phyloP scores from a whole-genome alignment of 805 yeast species.

The Starmera quercuum region DNA sequence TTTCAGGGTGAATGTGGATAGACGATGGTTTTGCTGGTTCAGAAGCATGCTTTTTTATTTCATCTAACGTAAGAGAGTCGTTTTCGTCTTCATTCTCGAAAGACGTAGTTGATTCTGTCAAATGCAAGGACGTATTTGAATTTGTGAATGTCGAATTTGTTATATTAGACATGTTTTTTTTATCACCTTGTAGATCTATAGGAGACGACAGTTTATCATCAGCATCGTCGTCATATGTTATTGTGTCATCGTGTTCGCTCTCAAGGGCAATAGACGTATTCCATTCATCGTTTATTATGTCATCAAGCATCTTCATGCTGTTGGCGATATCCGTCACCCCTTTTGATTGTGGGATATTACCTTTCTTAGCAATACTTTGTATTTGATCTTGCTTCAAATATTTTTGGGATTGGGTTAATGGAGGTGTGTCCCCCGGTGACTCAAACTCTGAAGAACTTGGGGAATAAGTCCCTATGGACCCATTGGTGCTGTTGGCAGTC shows the following conservation, averaged over 20 bases:
- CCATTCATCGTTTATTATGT: conserved; percentile 19
- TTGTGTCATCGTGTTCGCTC: conserved; percentile 7
- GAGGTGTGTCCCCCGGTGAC: conserved; percentile 25
- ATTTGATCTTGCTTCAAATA: conserved; percentile 7
- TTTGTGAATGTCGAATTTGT: conserved; percentile 18
- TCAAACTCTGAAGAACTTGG: conserved; percentile 39
- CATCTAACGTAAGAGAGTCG: not conserved
- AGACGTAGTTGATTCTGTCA: conserved; percentile 8
- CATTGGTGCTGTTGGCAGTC: conserved; percentile 23
- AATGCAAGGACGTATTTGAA: conserved; percentile 15
- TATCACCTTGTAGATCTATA: conserved; percentile 8
- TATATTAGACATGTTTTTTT: conserved; percentile 12
- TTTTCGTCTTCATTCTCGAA: conserved; percentile 3
- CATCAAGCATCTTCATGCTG: conserved; percentile 27
- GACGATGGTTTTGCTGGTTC: conserved; percentile 3
- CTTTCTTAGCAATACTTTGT: conserved; percentile 9
- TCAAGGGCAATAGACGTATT: conserved; percentile 9
- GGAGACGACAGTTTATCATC: conserved; percentile 14
- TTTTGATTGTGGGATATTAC: conserved; percentile 30
- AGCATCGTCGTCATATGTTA: conserved; percentile 9
- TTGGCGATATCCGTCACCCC: conserved; percentile 33
- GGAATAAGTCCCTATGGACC: conserved; percentile 38
- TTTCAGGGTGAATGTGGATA: conserved; percentile 31
- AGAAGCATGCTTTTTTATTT: not conserved
- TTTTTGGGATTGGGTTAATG: conserved; percentile 9